Conservation (phyloP, 2,329 filamentous ascomycete genomes). For the Claviceps arundinis region DNA sequence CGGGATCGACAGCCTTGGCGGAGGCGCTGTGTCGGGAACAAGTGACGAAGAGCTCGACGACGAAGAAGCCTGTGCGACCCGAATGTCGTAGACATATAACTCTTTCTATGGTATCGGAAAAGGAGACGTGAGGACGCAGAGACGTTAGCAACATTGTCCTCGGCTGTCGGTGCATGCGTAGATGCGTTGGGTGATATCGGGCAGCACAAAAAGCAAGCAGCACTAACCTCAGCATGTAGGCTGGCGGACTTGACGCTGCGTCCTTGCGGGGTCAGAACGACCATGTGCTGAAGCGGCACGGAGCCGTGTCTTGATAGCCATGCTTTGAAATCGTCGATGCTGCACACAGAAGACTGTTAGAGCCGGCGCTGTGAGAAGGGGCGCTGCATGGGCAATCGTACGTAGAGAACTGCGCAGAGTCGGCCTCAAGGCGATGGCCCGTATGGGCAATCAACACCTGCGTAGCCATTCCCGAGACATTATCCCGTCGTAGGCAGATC, state of each 20-base stretch:
- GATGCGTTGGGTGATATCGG: neutral
- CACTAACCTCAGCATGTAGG: constrained; percentile 61
- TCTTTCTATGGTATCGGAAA: constrained; percentile 46
- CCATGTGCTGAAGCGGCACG: constrained; percentile 67
- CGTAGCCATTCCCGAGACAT: constrained; percentile 64
- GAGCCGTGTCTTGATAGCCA: constrained; percentile 66
- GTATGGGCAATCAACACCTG: constrained; percentile 87
- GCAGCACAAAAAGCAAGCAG: neutral
- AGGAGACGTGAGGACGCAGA: neutral
- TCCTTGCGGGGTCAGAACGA: constrained; percentile 73
- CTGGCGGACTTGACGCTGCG: constrained; percentile 73
- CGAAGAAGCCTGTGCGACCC: constrained; percentile 45
- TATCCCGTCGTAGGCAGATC: constrained; percentile 20
- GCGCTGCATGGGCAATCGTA: constrained; percentile 25
- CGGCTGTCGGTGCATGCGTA: neutral
- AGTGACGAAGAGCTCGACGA: constrained; percentile 29
- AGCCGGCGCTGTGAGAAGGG: neutral
- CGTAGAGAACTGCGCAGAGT: constrained; percentile 63
- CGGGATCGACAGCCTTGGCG: constrained; percentile 43
- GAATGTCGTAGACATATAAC: constrained; percentile 84
- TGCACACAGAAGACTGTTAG: constrained; percentile 19
- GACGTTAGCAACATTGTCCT: neutral
- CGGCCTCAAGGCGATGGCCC: constrained; percentile 71
- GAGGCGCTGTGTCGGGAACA: constrained; percentile 35
- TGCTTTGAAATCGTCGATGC: constrained; percentile 70